Conservation (phyloP, 371 early-diverging fungal genomes). For the Apophysomyces variabilis region DNA sequence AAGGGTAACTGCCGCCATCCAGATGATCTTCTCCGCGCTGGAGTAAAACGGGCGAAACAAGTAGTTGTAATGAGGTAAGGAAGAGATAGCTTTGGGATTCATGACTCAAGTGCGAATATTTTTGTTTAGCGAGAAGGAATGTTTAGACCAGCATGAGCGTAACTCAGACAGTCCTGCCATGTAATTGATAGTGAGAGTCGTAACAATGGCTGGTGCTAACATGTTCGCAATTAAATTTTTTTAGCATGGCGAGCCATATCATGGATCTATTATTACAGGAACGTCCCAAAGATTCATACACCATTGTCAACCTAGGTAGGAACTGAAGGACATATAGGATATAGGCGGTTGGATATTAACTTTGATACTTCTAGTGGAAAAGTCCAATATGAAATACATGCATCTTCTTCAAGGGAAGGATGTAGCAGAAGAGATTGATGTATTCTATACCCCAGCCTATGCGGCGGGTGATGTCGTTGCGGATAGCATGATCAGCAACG, state of each 20-base stretch:
- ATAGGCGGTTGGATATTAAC: background rate
- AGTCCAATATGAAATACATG: slow-evolving; percentile 55
- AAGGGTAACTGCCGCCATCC: slow-evolving; percentile 63
- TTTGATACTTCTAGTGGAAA: slow-evolving; percentile 30
- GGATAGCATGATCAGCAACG: slow-evolving; percentile 49
- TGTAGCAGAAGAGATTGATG: slow-evolving; percentile 40
- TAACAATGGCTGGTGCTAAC: background rate
- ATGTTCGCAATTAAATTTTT: background rate
- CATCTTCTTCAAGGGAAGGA: slow-evolving; percentile 45
- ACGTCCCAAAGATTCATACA: slow-evolving; percentile 27
- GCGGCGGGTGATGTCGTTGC: slow-evolving; percentile 59
- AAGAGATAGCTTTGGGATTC: background rate
- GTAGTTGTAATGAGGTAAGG: slow-evolving; percentile 62
- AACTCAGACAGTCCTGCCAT: slow-evolving; percentile 53
- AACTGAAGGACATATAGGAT: background rate
- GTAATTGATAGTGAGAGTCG: slow-evolving; percentile 27
- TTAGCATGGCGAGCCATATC: slow-evolving; percentile 46
- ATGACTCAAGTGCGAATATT: background rate
- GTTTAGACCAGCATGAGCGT: slow-evolving; percentile 37
- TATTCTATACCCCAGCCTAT: slow-evolving; percentile 49
- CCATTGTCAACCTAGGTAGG: slow-evolving; percentile 40
- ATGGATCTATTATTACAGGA: slow-evolving; percentile 35
- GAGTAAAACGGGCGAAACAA: slow-evolving; percentile 58
- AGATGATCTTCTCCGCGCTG: slow-evolving; percentile 61
- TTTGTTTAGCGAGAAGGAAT: slow-evolving; percentile 42